A percentile compares a stretch with the other conserved stretches of the same genome.
phyloP scores from a whole-genome alignment of 352 stramenopile species.

The Poterioochromonas sp. region DNA sequence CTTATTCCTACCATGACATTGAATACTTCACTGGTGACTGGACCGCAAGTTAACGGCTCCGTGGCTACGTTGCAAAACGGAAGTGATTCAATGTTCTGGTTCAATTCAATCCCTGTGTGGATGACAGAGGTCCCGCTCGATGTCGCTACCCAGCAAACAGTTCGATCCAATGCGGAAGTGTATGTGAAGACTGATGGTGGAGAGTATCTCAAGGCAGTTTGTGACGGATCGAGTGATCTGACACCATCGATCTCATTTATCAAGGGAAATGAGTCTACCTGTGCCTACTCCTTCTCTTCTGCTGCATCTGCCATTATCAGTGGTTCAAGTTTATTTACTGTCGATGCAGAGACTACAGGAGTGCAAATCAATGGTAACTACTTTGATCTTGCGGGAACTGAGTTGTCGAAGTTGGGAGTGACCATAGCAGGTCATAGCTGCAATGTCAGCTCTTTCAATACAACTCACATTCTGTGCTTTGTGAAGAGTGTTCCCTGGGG shows the following conservation, averaged over 20 bases:
- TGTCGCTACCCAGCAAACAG: not conserved
- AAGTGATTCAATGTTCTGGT: not conserved
- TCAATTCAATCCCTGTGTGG: not conserved
- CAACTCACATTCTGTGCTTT: not conserved
- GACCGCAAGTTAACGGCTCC: not conserved
- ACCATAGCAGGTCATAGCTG: not conserved
- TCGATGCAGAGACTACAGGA: not conserved
- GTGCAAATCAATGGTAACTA: not conserved
- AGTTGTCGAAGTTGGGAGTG: not conserved
- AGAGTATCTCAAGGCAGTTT: conserved; percentile 1
- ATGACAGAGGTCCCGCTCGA: conserved; percentile 17
- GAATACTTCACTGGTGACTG: not conserved
- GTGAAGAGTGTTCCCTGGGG: conserved; percentile 20
- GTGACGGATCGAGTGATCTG: not conserved
- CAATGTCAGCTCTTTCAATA: not conserved
- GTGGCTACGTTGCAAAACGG: not conserved
- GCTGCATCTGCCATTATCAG: not conserved
- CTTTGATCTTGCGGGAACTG: not conserved
- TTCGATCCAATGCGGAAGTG: conserved; percentile 12
- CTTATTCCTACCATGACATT: conserved; percentile 1
- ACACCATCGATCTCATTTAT: not conserved
- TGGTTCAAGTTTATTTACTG: not conserved
- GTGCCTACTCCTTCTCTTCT: not conserved
- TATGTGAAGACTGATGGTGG: not conserved
- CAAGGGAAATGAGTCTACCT: not conserved